These are phyloP conservation scores for Henckelia pumila DNA, from an alignment of 257 asterid genomes.

Conservation along the genomic window DNA sequence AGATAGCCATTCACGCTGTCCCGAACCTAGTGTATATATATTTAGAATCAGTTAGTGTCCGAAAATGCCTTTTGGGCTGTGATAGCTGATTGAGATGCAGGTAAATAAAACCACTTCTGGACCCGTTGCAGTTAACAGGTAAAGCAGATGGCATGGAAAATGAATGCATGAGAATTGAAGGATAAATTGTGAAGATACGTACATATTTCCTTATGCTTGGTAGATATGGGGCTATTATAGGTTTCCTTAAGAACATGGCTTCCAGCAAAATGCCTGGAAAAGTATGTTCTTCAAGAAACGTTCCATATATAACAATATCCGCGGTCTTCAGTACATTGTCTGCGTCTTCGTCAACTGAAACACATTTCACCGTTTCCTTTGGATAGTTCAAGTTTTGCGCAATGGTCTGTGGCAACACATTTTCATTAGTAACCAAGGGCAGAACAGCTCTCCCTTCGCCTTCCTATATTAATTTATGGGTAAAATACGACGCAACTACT, in stretches of 20 bases:
- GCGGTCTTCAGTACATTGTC: constrained; percentile 47
- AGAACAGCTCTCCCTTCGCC: neutral
- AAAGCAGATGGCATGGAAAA: neutral
- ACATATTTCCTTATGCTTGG: constrained; percentile 69
- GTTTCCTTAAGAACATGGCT: constrained; percentile 86
- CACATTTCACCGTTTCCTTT: constrained; percentile 59
- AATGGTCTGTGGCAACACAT: constrained; percentile 51
- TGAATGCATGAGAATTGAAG: neutral
- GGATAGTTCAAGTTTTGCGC: constrained; percentile 71
- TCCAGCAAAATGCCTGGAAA: constrained; percentile 75
- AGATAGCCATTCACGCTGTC: constrained; percentile 76
- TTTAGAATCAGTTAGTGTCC: neutral
- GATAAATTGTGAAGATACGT: constrained; percentile 33
- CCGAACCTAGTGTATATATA: constrained; percentile 43
- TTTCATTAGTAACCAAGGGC: constrained; percentile 17
- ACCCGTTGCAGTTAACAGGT: neutral
- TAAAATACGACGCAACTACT: too few species aligned
- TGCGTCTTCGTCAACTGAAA: constrained; percentile 39
- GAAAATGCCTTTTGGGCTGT: too few species aligned
- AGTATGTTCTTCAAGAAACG: constrained; percentile 71
- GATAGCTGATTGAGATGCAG: neutral
- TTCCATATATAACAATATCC: constrained; percentile 80
- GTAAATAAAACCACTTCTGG: neutral
- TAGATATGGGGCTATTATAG: constrained; percentile 79
- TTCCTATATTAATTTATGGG: neutral